Percentiles rank a stretch among this genome's conserved stretches.
phyloP scores from a whole-genome alignment of 805 yeast genomes.

The Cyberlindnera misumaiensis region DNA sequence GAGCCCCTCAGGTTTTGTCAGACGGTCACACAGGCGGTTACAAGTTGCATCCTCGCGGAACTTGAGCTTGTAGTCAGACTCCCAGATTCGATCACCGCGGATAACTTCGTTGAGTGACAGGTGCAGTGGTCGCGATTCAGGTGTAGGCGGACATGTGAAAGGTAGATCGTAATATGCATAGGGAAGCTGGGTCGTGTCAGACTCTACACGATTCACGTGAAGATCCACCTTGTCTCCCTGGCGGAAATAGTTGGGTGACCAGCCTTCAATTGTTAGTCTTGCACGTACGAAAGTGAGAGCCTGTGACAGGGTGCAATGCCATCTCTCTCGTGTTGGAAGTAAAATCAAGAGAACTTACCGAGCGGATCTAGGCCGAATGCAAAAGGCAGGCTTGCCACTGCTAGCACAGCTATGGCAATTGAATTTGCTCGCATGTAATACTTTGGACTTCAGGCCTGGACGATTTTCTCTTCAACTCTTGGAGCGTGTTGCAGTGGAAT shows the following conservation, averaged over 20 bases:
- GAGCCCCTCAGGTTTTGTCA: constrained; percentile 44
- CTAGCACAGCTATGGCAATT: too few relatives aligned
- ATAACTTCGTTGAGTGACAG: constrained; percentile 71
- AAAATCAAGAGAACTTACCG: constrained; percentile 13
- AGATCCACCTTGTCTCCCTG: constrained; percentile 60
- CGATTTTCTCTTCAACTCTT: too few relatives aligned
- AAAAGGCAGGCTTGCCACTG: constrained; percentile 1
- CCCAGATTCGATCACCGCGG: constrained; percentile 76
- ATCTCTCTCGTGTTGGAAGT: neutral
- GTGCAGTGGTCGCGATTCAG: constrained; percentile 50
- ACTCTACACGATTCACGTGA: constrained; percentile 70
- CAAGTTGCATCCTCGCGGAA: constrained; percentile 67
- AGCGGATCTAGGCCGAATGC: constrained; percentile 18
- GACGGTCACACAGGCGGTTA: constrained; percentile 58
- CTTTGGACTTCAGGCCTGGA: too few relatives aligned
- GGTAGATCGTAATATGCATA: constrained; percentile 71
- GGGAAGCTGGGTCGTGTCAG: constrained; percentile 72
- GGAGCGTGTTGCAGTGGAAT: too few relatives aligned
- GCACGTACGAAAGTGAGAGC: neutral
- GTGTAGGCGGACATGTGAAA: constrained; percentile 68
- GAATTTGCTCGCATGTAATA: too few relatives aligned
- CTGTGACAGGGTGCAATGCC: neutral
- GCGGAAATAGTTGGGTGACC: constrained; percentile 32
- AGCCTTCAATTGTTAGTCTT: constrained; percentile 19
- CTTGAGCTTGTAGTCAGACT: constrained; percentile 57